Base-by-base conservation (phyloP, 2,329 filamentous ascomycete species). In the Penicillium sp. region DNA sequence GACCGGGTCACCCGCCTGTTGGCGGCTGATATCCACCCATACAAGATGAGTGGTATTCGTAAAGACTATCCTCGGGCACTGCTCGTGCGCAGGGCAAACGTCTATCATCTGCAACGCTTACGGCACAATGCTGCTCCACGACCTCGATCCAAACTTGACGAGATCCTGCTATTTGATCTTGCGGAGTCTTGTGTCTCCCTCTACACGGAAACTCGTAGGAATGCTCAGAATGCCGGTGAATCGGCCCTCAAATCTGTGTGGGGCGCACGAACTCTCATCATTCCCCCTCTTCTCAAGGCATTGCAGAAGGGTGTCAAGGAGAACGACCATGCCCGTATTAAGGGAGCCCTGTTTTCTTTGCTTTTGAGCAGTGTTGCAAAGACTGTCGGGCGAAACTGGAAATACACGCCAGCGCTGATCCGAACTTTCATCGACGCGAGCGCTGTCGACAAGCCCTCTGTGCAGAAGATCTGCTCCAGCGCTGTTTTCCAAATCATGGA, bases 151-250 rank as follows among this genome's bases (percentile, higher is more conserved):
- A 89, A 93, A n/a, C 83, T 99, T 1, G 95, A 99, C 77, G 94
- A 93, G 76, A 85, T 84, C 15, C 81, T 99, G 13, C 82, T 99
- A 1, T 83, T 96, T 17, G 93, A 99, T 75, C 84, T 99, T 40
- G 92, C 93, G 5, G 87, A 96, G 69, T 97, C 94, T 0, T 93
- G 91, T 65, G 89, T 96, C 2, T 98, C 94, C 0, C 82, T 92
- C 4, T 99, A 99, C 75, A 95, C 95, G 0, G 95, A 99, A 74
- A 95, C 98, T 56, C 90, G 96, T n/a, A 87, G 93, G 35, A 93
- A 93, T 57, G 95, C 95, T 2, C 95, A 99, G 76, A 90, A 89
- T 63, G 92, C 95, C 0, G 91, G 92, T 60, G 96, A 99, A 76
- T 96, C 95, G 0, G 95, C 95, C 0, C 85, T 98, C 35, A 97